Conservation (phyloP, 2,329 filamentous ascomycete species). For the Aspergillus udagawae region DNA sequence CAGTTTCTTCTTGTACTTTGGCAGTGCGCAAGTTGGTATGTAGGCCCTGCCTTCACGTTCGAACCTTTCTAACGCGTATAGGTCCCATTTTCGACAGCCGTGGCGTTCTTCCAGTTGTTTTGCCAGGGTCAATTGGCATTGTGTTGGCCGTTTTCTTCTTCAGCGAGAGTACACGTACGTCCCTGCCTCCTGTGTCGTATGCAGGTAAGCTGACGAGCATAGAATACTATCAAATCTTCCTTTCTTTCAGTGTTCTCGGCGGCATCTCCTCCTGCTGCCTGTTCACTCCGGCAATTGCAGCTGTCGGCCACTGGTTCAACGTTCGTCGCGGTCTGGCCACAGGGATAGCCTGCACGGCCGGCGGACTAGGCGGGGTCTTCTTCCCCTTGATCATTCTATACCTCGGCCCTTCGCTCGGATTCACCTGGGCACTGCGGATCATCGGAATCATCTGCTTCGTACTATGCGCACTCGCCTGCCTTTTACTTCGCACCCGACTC, state of each 20-base stretch:
- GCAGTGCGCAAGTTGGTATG: slow-evolving; percentile 19
- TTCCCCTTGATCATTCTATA: slow-evolving; percentile 33
- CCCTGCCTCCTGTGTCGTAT: neutral
- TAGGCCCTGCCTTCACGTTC: neutral
- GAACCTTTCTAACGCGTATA: slow-evolving; percentile 5
- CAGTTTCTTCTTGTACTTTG: slow-evolving; percentile 38
- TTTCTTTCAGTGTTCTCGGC: slow-evolving; percentile 32
- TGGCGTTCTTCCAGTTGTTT: slow-evolving; percentile 26
- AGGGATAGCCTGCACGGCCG: slow-evolving; percentile 32
- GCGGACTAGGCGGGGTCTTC: slow-evolving; percentile 31
- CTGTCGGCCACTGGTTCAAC: slow-evolving; percentile 34
- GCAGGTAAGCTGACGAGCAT: slow-evolving; percentile 6
- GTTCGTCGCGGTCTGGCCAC: slow-evolving; percentile 28
- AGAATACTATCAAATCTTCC: slow-evolving; percentile 38
- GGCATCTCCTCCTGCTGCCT: slow-evolving; percentile 29
- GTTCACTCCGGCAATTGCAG: slow-evolving; percentile 29
- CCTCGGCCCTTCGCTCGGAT: slow-evolving; percentile 26
- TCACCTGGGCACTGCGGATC: slow-evolving; percentile 29
- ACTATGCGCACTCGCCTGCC: slow-evolving; percentile 16
- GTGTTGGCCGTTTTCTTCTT: slow-evolving; percentile 30
- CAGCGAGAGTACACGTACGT: neutral
- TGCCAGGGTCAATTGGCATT: slow-evolving; percentile 26
- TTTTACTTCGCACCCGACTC: slow-evolving; percentile 20
- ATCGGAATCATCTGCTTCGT: slow-evolving; percentile 22
- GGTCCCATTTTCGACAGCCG: slow-evolving; percentile 38